Percentiles rank a stretch among this genome's conserved stretches.
Evolutionary conservation across 768 basidiomycete genomes (phyloP).

Genomic region (Termitomyces sp.): DNA sequence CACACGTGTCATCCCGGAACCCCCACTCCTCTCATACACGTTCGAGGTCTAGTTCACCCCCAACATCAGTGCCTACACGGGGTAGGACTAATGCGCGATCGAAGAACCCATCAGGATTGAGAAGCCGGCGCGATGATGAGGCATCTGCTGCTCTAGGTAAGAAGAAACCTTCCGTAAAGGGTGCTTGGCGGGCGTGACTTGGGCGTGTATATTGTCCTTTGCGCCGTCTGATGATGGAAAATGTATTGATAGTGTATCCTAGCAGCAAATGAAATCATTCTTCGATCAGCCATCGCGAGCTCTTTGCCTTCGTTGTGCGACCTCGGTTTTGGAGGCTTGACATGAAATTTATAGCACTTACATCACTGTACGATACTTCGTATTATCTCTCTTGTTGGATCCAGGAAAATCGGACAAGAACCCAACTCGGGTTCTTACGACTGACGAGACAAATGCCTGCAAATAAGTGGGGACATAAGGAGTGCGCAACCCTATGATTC

Average conservation of each 20-base stretch:
- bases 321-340: no score
- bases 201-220: background rate
- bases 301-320: no score
- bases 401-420: no score
- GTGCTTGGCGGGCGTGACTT: background rate
- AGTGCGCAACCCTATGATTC: no score
- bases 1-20: background rate
- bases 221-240: no score
- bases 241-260: background rate
- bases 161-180: background rate
- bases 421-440: no score
- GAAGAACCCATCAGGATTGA: background rate
- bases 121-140: background rate
- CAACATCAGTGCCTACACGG: background rate
- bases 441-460: no score
- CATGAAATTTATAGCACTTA: no score
- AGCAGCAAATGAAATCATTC: background rate
- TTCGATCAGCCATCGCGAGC: background rate
- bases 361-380: no score
- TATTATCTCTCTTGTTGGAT: no score
- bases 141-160: background rate
- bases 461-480: no score
- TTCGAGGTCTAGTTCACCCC: background rate
- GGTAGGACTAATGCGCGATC: background rate
- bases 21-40: background rate